Percentiles rank a stretch among this genome's conserved stretches.
Evolutionary conservation across 139 green algal genomes (phyloP).

Genomic region (Desmodesmus armatus): DNA sequence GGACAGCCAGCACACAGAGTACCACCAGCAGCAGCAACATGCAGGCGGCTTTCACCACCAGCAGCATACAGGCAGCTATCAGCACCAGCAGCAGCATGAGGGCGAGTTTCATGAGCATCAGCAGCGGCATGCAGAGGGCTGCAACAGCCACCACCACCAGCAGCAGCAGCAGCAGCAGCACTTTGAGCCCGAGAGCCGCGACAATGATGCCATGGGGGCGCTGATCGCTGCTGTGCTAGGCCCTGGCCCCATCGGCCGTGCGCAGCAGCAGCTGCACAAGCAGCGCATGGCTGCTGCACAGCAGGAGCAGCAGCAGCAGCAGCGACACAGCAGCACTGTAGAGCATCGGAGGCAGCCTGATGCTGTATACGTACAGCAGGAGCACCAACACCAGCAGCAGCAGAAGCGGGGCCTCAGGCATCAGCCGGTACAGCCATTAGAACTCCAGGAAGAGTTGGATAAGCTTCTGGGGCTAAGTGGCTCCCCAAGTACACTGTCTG

Average conservation of each 20-base stretch:
- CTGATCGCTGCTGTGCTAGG: conserved; percentile 19
- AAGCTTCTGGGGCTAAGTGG: background rate
- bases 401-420: background rate
- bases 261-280: background rate
- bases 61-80: background rate
- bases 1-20: background rate
- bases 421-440: background rate
- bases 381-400: background rate
- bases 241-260: background rate
- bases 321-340: background rate
- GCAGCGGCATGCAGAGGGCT: background rate
- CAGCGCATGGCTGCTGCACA: background rate
- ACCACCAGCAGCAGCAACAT: background rate
- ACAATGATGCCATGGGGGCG: background rate
- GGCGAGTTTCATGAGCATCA: background rate
- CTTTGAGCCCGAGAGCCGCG: background rate
- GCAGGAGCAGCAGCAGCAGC: conserved; percentile 11
- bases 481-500: background rate
- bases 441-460: background rate
- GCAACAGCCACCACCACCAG: background rate
- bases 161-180: background rate
- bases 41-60: background rate
- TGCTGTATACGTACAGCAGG: conserved; percentile 3
- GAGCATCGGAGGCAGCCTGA: background rate
- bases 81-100: background rate